These are phyloP conservation scores for Aspergillus fumigatus DNA, from an alignment of 2,329 filamentous ascomycete genomes.

Conservation along the genomic window DNA sequence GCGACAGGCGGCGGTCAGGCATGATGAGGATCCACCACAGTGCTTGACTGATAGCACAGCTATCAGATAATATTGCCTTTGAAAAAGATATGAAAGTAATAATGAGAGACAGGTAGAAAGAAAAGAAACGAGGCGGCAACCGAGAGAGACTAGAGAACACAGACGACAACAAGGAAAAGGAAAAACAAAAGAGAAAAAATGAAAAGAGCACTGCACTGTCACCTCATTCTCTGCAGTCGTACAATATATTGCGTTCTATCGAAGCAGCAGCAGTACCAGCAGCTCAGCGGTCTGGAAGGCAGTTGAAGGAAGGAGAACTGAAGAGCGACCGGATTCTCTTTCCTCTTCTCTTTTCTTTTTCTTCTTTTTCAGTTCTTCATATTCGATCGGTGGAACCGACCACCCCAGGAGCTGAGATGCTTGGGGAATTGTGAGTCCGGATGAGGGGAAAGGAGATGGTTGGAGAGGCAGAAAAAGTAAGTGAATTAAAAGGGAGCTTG, in stretches of 20 bases:
- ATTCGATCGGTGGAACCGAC: not conserved
- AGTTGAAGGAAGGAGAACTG: not conserved
- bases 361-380: not conserved
- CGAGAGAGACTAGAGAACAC: not conserved
- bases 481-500: not conserved
- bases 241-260: not conserved
- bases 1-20: conserved; percentile 31
- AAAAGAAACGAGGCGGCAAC: not conserved
- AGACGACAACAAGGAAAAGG: not conserved
- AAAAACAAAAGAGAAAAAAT: conserved; percentile 1
- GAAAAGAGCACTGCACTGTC: not conserved
- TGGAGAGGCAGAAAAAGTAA: not conserved
- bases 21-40: conserved; percentile 16
- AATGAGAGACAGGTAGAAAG: not conserved
- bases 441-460: not conserved
- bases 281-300: not conserved
- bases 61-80: not conserved
- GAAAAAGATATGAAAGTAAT: conserved; percentile 1
- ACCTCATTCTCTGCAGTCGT: not conserved
- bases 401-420: not conserved
- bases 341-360: too few relatives aligned
- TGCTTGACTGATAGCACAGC: not conserved
- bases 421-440: not conserved
- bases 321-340: not conserved
- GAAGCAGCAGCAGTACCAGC: not conserved